Conservation (phyloP, 1,139 yeast genomes). For the Saccharomyces hybrid region DNA sequence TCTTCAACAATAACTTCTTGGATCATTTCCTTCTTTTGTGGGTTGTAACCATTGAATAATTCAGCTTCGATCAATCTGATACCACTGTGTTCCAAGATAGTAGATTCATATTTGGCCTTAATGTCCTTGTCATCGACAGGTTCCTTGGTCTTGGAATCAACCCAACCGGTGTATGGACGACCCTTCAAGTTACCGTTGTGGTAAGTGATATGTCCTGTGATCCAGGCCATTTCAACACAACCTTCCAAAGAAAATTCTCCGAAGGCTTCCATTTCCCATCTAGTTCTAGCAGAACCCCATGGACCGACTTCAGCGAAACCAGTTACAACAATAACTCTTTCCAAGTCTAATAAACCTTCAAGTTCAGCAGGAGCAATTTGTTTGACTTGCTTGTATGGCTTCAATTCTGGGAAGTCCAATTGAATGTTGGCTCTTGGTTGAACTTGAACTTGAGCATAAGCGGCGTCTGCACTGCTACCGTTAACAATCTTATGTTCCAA, state of each 20-base stretch:
- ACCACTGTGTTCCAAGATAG: constrained; percentile 89
- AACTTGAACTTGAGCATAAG: constrained; percentile 58
- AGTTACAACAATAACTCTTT: constrained; percentile 84
- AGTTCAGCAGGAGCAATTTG: constrained; percentile 59
- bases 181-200: constrained; percentile 91
- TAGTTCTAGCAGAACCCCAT: constrained; percentile 97
- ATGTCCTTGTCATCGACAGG: constrained; percentile 94
- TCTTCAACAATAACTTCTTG: constrained; percentile 96
- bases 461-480: constrained; percentile 85
- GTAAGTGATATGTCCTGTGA: constrained; percentile 94
- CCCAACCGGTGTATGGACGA: constrained; percentile 86
- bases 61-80: constrained; percentile 95
- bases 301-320: constrained; percentile 99
- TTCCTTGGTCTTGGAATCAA: constrained; percentile 83
- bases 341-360: constrained; percentile 88
- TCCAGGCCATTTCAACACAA: constrained; percentile 99
- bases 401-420: constrained; percentile 84
- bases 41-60: constrained; percentile 87
- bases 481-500: constrained; percentile 86
- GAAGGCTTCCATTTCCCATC: constrained; percentile 98
- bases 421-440: constrained; percentile 89
- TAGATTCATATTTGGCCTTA: constrained; percentile 81
- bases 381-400: constrained; percentile 68
- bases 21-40: constrained; percentile 81
- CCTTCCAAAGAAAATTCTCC: constrained; percentile 98